Evolutionary conservation across 495 filamentous ascomycete species (phyloP).

Genomic region (Emericellopsis terricola): DNA sequence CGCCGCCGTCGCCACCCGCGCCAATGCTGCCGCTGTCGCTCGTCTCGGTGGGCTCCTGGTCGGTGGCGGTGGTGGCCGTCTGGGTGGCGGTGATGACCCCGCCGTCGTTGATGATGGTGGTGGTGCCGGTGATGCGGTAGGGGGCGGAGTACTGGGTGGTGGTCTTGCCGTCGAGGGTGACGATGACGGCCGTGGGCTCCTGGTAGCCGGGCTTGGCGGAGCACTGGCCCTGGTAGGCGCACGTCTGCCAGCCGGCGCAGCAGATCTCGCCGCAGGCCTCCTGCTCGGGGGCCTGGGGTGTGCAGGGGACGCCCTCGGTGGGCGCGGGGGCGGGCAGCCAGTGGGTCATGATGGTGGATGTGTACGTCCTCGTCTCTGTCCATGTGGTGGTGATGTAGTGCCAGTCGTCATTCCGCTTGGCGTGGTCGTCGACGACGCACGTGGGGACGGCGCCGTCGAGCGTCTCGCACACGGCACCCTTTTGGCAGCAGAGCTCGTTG

Average conservation of each 20-base stretch:
- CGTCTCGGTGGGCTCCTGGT: conserved; percentile 17
- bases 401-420: too few relatives aligned
- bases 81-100: conserved; percentile 14
- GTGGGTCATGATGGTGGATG: conserved; percentile 45
- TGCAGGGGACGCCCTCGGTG: conserved; percentile 32
- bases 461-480: conserved; percentile 43
- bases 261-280: conserved; percentile 55
- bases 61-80: conserved; percentile 21
- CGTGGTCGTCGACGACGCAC: conserved; percentile 13
- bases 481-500: conserved; percentile 47
- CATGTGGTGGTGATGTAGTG: conserved; percentile 59
- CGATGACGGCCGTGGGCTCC: conserved; percentile 14
- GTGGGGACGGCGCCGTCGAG: conserved; percentile 24
- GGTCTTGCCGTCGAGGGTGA: conserved; percentile 19
- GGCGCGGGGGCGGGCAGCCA: conserved; percentile 20
- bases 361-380: conserved; percentile 46
- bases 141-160: conserved; percentile 38
- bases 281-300: conserved; percentile 32
- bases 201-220: conserved; percentile 9
- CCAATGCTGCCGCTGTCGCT: conserved; percentile 22
- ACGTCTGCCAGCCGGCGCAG: conserved; percentile 57
- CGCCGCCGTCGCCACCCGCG: conserved; percentile 17
- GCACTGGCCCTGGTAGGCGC: conserved; percentile 32
- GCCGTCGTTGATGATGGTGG: conserved; percentile 13
- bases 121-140: conserved; percentile 52